Evolutionary conservation across 1,284 basidiomycete genomes (phyloP).

Genomic region (Fistulinella cinereoalba): DNA sequence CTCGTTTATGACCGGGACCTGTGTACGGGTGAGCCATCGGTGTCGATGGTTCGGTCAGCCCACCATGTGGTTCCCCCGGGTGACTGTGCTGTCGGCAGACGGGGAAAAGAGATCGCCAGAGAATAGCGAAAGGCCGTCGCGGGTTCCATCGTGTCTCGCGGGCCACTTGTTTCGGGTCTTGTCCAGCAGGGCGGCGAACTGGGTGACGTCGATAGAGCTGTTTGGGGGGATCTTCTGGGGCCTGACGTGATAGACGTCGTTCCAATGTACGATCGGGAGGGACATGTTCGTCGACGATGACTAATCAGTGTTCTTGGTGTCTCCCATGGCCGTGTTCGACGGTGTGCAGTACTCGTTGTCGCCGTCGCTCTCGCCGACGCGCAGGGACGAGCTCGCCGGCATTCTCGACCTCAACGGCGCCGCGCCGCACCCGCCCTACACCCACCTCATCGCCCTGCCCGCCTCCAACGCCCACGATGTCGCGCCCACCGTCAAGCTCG

Average conservation of each 20-base stretch:
- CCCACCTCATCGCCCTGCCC: slow-evolving; percentile 36
- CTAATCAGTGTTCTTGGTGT: too few species aligned
- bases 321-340: slow-evolving; percentile 36
- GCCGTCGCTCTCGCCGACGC: slow-evolving; percentile 29
- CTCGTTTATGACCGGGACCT: slow-evolving; percentile 82
- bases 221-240: slow-evolving; percentile 61
- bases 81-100: slow-evolving; percentile 83
- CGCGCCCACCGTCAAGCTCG: slow-evolving; percentile 31
- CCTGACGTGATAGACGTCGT: slow-evolving; percentile 74
- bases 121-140: slow-evolving; percentile 80
- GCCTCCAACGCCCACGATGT: slow-evolving; percentile 21
- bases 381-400: slow-evolving; percentile 31
- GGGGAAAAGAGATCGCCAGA: slow-evolving; percentile 89
- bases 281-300: too few species aligned
- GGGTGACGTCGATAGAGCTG: slow-evolving; percentile 69
- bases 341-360: slow-evolving; percentile 35
- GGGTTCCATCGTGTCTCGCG: slow-evolving; percentile 45
- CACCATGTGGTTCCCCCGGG: slow-evolving; percentile 91
- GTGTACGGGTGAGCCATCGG: slow-evolving; percentile 22
- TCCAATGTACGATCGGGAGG: slow-evolving; percentile 66
- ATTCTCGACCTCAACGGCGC: slow-evolving; percentile 47
- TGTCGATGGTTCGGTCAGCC: slow-evolving; percentile 12
- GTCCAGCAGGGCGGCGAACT: slow-evolving; percentile 65
- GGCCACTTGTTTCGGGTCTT: slow-evolving; percentile 55
- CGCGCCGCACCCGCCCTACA: slow-evolving; percentile 37